Base-by-base conservation (phyloP, 2,329 filamentous ascomycete genomes). In the Cladosporium halotolerans region DNA sequence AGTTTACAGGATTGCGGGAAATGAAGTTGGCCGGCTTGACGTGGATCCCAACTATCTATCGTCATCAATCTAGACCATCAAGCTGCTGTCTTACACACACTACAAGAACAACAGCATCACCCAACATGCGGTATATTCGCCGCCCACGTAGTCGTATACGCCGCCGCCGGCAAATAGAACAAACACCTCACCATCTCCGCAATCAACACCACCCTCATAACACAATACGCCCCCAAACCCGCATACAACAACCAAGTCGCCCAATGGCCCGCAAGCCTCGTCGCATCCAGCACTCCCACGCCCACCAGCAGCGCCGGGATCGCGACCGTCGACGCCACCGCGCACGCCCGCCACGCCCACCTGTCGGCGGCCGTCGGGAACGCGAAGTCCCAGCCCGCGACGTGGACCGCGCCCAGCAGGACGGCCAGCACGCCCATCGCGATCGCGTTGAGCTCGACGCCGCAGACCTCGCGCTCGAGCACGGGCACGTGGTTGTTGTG, bases 351-450 rank as follows among this genome's bases (percentile, higher is more conserved):
- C 55, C 55, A 59, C 10, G 56, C 13, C 55, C 47, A 57, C 9
- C 18, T 16, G 34, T 57, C 55, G 41, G 47, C 41, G 11, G 16
- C 14, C 8, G 53, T 52, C 9, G 57, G 55, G 31, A 59, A 59
- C 7, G 54, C 23, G 42, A 55, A 54, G 19, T 56, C 42, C 57
- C 57, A 59, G 10, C 39, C 57, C 2, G 48, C 53, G 14, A 57
- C 32, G 16, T 59, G 57, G 28, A 57, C 36, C 16, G 50, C 50
- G 16, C 57, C 55, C 4, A 57, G 45, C 4, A 46, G 13, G n/a
- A 50, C 33, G 32, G 42, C 39, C 9, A 57, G 16, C 0, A 51
- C 4, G n/a, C 16, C 19, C 13, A 13, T 14, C 11, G 16, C 36
- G 36, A 39, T 39, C 2, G 16, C 36, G 8, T 9, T 14, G 8